phyloP scores from a whole-genome alignment of 176 grass and related monocot genomes.

The Oryza longistaminata region DNA sequence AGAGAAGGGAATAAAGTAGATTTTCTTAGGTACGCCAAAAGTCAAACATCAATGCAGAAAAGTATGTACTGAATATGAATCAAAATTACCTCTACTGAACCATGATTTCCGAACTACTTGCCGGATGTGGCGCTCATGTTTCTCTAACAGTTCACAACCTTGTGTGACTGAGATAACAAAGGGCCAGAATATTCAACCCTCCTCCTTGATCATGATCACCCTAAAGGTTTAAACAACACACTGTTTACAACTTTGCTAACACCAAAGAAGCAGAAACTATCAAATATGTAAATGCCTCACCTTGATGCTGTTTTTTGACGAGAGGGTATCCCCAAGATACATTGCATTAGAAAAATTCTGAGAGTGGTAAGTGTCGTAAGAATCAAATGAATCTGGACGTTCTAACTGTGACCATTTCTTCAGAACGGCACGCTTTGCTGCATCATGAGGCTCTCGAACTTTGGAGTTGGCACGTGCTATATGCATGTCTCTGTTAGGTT shows the following conservation, averaged over 20 bases:
- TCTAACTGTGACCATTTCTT: constrained; percentile 88
- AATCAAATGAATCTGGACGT: constrained; percentile 80
- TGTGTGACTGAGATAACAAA: constrained; percentile 70
- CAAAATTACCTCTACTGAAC: constrained; percentile 77
- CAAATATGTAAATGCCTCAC: constrained; percentile 42
- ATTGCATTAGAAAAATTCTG: constrained; percentile 60
- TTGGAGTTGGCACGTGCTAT: constrained; percentile 26
- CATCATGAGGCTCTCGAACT: constrained; percentile 40
- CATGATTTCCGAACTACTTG: constrained; percentile 80
- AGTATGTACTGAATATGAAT: neutral
- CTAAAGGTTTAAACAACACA: constrained; percentile 37
- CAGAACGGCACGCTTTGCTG: constrained; percentile 55
- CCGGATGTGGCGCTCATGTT: constrained; percentile 80
- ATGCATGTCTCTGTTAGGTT: constrained; percentile 40
- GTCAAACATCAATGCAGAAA: neutral
- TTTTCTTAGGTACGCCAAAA: neutral
- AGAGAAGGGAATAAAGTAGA: neutral
- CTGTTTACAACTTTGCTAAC: neutral
- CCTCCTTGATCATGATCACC: constrained; percentile 47
- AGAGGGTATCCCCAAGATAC: constrained; percentile 50
- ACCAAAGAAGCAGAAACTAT: constrained; percentile 20
- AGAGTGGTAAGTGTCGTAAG: constrained; percentile 51
- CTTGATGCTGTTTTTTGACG: constrained; percentile 59
- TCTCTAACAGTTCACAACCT: constrained; percentile 86
- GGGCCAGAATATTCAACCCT: constrained; percentile 92